phyloP scores from a whole-genome alignment of 176 grass and related monocot genomes.

The Urochloa ruziziensis region DNA sequence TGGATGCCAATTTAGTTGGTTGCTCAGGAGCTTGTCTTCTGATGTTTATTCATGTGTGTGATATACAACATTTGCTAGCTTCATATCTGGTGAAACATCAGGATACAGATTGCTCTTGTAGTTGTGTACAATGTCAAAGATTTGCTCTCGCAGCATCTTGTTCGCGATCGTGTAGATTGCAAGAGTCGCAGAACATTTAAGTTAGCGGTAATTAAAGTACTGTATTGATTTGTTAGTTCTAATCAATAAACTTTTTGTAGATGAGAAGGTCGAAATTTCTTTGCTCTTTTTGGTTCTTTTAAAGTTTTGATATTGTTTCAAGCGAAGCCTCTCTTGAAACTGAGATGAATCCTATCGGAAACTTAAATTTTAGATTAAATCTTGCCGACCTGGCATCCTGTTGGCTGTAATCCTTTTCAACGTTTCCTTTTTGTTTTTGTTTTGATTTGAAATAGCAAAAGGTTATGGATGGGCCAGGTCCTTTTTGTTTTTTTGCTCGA shows the following conservation, averaged over 20 bases:
- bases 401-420: background rate
- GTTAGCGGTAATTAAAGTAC: background rate
- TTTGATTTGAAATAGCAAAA: background rate
- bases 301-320: background rate
- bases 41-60: background rate
- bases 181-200: background rate
- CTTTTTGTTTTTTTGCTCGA: too few species aligned
- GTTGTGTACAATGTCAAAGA: conserved; percentile 30
- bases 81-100: background rate
- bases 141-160: background rate
- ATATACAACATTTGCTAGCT: background rate
- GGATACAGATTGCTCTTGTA: background rate
- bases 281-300: background rate
- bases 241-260: background rate
- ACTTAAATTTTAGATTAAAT: background rate
- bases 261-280: background rate
- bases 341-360: too few species aligned
- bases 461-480: too few species aligned
- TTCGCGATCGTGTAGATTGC: background rate
- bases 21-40: conserved; percentile 23
- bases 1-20: conserved; percentile 4
- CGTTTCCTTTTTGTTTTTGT: background rate
- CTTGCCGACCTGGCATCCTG: background rate
- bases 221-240: background rate
- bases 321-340: background rate